Conservation (phyloP, 192 early-diverging fungal genomes). For the Helicostylum pulchrum region DNA sequence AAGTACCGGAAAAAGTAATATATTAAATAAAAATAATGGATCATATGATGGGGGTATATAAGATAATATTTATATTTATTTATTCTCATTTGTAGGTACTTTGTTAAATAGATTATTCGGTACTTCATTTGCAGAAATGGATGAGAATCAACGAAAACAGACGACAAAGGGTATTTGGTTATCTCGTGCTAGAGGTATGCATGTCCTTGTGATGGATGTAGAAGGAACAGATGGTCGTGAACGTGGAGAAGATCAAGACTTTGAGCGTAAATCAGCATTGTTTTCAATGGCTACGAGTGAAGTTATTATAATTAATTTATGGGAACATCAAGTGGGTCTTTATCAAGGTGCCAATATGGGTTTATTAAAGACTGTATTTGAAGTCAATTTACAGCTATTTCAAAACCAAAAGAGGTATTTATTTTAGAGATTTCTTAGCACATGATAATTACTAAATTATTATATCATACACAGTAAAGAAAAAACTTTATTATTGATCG, state of each 20-base stretch:
- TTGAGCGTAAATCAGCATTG: slow-evolving; percentile 96
- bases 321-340: slow-evolving; percentile 96
- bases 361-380: slow-evolving; percentile 95
- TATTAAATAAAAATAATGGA: not conserved
- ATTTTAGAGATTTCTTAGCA: too few relatives aligned
- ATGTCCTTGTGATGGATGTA: slow-evolving; percentile 93
- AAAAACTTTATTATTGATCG: slow-evolving; percentile 93
- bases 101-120: slow-evolving; percentile 94
- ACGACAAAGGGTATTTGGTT: slow-evolving; percentile 99
- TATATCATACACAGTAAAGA: slow-evolving; percentile 52
- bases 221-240: slow-evolving; percentile 99
- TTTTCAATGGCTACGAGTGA: slow-evolving; percentile 95
- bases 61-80: not conserved
- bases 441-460: not conserved
- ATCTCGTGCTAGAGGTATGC: slow-evolving; percentile 74
- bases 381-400: slow-evolving; percentile 98
- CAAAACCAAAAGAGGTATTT: slow-evolving; percentile 67
- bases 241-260: slow-evolving; percentile 98
- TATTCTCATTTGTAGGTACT: slow-evolving; percentile 62
- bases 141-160: slow-evolving; percentile 76
- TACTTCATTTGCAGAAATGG: slow-evolving; percentile 96
- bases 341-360: slow-evolving; percentile 99
- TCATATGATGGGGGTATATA: not conserved
- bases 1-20: slow-evolving; percentile 91
- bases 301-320: slow-evolving; percentile 96